Base-by-base conservation (phyloP, 1,284 basidiomycete genomes). In the Schizophyllum commune region DNA sequence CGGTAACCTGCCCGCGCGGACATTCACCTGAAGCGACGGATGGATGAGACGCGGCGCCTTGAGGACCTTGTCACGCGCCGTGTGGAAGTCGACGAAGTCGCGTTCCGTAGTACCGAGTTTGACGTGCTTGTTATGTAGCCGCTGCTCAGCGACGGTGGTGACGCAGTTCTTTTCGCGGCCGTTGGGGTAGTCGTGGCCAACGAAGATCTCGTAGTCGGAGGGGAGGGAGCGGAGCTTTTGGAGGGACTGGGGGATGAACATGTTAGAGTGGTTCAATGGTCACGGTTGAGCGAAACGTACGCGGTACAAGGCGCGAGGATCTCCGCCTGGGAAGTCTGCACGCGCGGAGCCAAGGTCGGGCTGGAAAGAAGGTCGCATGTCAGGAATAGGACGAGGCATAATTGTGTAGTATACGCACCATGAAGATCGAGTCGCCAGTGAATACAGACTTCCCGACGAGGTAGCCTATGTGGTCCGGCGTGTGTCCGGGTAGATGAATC, bases 401-500 rank as follows among this genome's bases (percentile, higher is more conserved):
- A 59, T n/a, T 6, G 7, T 47, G 11, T 19, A 55, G 19, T 54
- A 17, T 7, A 66, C 72, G 13, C 65, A 76, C 75, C 63, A 75
- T 72, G 64, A 78, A 78, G 56, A 77, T 76, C 4, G 75, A 77
- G 57, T 78, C 77, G 1, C 76, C 76, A 1, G 73, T 73, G 63
- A 77, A 78, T 17, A 75, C 73, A 7, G 72, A 70, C 56, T 72
- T 71, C n/a, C 75, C 75, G 34, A 77, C 66, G 32, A 75, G 65
- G 62, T 75, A 78, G 5, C 74, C 81, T 19, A 83, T 68, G 63
- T 83, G 77, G 68, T 84, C 83, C 4, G 82, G 83, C 0, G 79
- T 83, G 61, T 84, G 83, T 19, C 82, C 82, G 0, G 81, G 82
- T 0, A 80, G 82, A 62, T 84, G 82, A 58, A 84, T 71, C 57